Evolutionary conservation across 75 land plant species (phyloP).

Genomic region (Pinus tabuliformis): DNA sequence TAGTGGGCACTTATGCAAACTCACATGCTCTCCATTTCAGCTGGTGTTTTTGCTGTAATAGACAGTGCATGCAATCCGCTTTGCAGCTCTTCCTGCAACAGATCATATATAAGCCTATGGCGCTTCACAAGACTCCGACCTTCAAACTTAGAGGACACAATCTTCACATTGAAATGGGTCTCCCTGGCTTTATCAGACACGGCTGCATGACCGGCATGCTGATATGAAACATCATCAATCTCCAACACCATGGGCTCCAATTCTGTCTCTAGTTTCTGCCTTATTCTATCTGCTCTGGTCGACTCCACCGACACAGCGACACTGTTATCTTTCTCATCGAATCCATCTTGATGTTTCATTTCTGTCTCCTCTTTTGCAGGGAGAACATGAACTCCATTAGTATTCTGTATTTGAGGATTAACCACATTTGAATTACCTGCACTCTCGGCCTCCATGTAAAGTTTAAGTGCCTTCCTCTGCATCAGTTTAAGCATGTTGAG

Average conservation of each 20-base stretch:
- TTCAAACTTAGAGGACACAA: slow-evolving; percentile 68
- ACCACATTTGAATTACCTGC: not conserved
- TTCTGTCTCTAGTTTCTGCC: slow-evolving; percentile 51
- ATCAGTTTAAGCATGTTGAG: slow-evolving; percentile 86
- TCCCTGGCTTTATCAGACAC: slow-evolving; percentile 57
- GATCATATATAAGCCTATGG: slow-evolving; percentile 71
- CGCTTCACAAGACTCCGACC: slow-evolving; percentile 80
- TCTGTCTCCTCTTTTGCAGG: not conserved
- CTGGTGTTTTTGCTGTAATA: slow-evolving; percentile 81
- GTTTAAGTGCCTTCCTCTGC: slow-evolving; percentile 73
- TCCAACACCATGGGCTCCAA: slow-evolving; percentile 60
- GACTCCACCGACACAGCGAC: not conserved
- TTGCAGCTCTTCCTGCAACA: slow-evolving; percentile 82
- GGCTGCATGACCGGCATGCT: slow-evolving; percentile 90
- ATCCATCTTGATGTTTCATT: not conserved
- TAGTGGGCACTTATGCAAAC: too few species aligned
- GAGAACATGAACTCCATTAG: not conserved
- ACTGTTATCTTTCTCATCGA: not conserved
- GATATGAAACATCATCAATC: slow-evolving; percentile 83
- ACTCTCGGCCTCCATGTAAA: not conserved
- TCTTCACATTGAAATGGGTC: slow-evolving; percentile 81
- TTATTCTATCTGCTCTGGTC: slow-evolving; percentile 55
- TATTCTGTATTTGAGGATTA: not conserved
- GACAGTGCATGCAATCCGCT: slow-evolving; percentile 90
- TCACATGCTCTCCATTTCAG: slow-evolving; percentile 30